Evolutionary conservation across 139 green algal genomes (phyloP).

Genomic region (Chlamydomonas sphaeroides): DNA sequence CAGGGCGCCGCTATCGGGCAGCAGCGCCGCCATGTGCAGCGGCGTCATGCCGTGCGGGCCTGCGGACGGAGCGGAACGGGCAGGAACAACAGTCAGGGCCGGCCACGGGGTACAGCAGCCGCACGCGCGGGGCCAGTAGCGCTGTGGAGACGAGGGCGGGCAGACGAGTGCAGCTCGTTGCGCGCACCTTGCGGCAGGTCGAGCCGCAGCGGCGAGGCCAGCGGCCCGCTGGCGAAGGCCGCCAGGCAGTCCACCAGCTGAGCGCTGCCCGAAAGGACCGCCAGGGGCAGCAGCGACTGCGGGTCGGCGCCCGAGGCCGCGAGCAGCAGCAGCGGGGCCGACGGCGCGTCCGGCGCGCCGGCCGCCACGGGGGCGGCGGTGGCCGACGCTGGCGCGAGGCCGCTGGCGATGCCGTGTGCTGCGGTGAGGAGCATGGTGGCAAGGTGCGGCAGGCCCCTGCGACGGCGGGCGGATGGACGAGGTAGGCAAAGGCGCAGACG

Average conservation of each 20-base stretch:
- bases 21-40: slow-evolving; percentile 27
- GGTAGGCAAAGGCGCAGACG: no score
- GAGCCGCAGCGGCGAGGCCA: not conserved
- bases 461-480: not conserved
- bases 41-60: slow-evolving; percentile 10
- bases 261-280: slow-evolving; percentile 9
- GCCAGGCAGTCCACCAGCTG: not conserved
- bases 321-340: not conserved
- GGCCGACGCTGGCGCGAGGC: not conserved
- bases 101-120: no score
- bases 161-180: no score
- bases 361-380: not conserved
- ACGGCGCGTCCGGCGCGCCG: not conserved
- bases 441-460: slow-evolving; percentile 9
- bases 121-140: no score
- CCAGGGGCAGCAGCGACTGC: slow-evolving; percentile 32
- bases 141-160: no score
- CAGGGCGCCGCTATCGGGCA: slow-evolving; percentile 29
- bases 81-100: no score
- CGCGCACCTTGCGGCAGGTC: slow-evolving; percentile 23
- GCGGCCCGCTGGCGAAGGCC: not conserved
- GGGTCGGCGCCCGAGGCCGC: not conserved
- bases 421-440: not conserved
- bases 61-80: not conserved
- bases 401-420: not conserved